A percentile compares a stretch with the other conserved stretches of the same genome.
phyloP scores from a whole-genome alignment of 2,329 filamentous ascomycete genomes.

The Pseudonectria buxi region DNA sequence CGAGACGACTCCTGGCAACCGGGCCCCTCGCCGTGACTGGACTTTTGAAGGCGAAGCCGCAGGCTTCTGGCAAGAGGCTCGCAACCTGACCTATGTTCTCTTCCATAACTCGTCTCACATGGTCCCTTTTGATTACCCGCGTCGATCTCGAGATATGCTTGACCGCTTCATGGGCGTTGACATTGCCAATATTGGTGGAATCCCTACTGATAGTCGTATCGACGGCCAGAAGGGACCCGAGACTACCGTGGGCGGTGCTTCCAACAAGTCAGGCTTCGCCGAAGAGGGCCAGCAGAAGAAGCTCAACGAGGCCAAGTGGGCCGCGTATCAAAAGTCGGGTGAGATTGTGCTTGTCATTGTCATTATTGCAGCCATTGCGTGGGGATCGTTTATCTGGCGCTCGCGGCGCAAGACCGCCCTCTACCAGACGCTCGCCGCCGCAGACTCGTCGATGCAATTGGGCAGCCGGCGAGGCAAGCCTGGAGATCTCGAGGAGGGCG shows the following conservation, averaged over 20 bases:
- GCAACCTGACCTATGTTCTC: constrained; percentile 90
- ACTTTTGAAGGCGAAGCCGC: constrained; percentile 82
- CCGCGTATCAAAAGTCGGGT: constrained; percentile 80
- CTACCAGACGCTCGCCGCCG: constrained; percentile 45
- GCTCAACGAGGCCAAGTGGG: constrained; percentile 80
- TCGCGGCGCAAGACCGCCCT: constrained; percentile 49
- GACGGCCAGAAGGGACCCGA: constrained; percentile 78
- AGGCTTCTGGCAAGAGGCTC: constrained; percentile 88
- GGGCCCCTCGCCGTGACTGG: constrained; percentile 91
- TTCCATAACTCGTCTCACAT: constrained; percentile 97
- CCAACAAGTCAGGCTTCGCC: constrained; percentile 49
- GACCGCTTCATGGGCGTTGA: constrained; percentile 94
- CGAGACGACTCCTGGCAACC: constrained; percentile 76
- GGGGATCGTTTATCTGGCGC: constrained; percentile 67
- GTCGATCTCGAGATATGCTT: constrained; percentile 88
- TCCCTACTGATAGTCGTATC: constrained; percentile 69
- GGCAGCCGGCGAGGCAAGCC: constrained; percentile 43
- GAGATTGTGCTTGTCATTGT: constrained; percentile 81
- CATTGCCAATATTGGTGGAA: constrained; percentile 78
- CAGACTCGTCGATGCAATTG: constrained; percentile 31
- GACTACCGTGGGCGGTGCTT: constrained; percentile 68
- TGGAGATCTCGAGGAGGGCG: constrained; percentile 54
- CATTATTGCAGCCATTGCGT: constrained; percentile 61
- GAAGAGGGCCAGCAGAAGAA: constrained; percentile 51
- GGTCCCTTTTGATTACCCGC: constrained; percentile 91